Evolutionary conservation across 805 yeast genomes (phyloP).

Genomic region (Saccharomycopsis lassenensis): DNA sequence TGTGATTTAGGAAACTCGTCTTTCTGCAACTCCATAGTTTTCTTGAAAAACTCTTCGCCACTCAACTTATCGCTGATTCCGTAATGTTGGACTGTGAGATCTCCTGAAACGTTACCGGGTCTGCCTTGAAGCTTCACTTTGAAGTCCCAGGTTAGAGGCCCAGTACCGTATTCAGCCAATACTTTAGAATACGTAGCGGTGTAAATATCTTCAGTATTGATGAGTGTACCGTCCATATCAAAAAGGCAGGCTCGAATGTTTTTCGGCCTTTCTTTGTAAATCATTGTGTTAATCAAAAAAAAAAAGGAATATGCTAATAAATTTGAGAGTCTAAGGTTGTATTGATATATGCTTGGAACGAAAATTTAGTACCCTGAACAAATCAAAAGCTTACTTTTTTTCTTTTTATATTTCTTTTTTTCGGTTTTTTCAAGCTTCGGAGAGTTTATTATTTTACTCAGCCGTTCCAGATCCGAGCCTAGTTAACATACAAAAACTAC

Average conservation of each 20-base stretch:
- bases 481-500: too few species aligned
- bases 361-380: too few species aligned
- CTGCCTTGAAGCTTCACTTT: conserved; percentile 83
- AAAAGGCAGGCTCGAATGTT: conserved; percentile 57
- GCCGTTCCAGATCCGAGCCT: too few species aligned
- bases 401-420: background rate
- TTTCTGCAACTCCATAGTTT: conserved; percentile 40
- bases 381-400: background rate
- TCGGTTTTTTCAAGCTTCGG: too few species aligned
- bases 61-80: conserved; percentile 45
- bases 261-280: too few species aligned
- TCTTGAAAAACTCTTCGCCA: conserved; percentile 48
- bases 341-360: too few species aligned
- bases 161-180: conserved; percentile 58
- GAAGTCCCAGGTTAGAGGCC: conserved; percentile 82
- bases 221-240: conserved; percentile 90
- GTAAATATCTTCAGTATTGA: conserved; percentile 87
- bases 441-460: too few species aligned
- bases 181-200: conserved; percentile 66
- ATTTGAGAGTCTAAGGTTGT: too few species aligned
- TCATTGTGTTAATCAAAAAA: too few species aligned
- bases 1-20: conserved; percentile 49
- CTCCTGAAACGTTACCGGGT: conserved; percentile 72
- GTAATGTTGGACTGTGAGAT: conserved; percentile 55
- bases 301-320: too few species aligned